Conservation (phyloP, 495 filamentous ascomycete species). For the Baudoinia panamericana region DNA sequence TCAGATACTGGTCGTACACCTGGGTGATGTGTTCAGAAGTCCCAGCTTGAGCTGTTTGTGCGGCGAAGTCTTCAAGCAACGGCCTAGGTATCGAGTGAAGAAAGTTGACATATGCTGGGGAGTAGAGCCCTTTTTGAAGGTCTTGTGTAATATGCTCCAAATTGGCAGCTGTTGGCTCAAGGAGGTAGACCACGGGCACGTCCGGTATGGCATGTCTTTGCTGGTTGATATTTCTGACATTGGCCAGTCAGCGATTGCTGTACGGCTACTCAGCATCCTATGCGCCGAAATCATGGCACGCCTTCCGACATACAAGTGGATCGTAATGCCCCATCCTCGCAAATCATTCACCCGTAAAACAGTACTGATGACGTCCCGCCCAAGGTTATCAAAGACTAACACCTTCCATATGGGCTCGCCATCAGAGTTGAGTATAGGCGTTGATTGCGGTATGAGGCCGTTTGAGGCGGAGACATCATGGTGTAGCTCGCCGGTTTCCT, state of each 20-base stretch:
- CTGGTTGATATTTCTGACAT: conserved; percentile 60
- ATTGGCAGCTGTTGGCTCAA: conserved; percentile 76
- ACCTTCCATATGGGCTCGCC: conserved; percentile 74
- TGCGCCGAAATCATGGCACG: neutral
- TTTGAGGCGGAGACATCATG: conserved; percentile 40
- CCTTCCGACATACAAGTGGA: conserved; percentile 59
- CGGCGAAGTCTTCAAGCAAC: conserved; percentile 88
- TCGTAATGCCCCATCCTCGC: conserved; percentile 84
- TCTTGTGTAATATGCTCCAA: conserved; percentile 75
- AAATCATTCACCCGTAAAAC: conserved; percentile 88
- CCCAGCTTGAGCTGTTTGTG: conserved; percentile 67
- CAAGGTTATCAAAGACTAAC: conserved; percentile 55
- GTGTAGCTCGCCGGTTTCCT: conserved; percentile 41
- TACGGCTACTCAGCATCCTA: conserved; percentile 15
- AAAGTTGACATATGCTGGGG: conserved; percentile 93
- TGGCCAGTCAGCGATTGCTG: conserved; percentile 19
- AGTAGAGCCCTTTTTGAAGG: conserved; percentile 75
- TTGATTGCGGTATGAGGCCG: conserved; percentile 52
- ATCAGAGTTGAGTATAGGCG: conserved; percentile 73
- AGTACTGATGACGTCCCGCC: conserved; percentile 76
- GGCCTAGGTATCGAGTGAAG: conserved; percentile 85
- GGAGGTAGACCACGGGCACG: conserved; percentile 87
- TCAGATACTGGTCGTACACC: conserved; percentile 94
- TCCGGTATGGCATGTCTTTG: conserved; percentile 85
- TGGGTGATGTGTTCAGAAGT: conserved; percentile 82